Conservation (phyloP, 305 asterid genomes). For the Nicotiana rustica region DNA sequence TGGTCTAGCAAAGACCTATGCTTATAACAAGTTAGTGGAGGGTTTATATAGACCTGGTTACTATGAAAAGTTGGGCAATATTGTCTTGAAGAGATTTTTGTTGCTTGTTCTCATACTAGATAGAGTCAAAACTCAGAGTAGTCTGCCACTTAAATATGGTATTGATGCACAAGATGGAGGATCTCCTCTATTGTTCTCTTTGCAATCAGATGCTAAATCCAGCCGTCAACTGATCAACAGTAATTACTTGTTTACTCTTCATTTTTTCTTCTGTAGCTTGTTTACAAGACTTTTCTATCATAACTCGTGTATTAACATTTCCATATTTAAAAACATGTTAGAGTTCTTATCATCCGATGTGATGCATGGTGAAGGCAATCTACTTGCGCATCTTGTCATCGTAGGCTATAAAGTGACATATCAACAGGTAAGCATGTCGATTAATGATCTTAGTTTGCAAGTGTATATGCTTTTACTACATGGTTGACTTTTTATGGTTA, state of each 20-base stretch:
- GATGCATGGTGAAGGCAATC: conserved; percentile 99
- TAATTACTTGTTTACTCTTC: conserved; percentile 45
- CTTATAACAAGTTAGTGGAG: conserved; percentile 92
- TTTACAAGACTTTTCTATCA: conserved; percentile 36
- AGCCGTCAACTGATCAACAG: conserved; percentile 85
- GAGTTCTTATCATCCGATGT: conserved; percentile 88
- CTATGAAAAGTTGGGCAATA: conserved; percentile 89
- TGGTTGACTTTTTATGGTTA: conserved; percentile 30
- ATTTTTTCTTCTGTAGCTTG: conserved; percentile 40
- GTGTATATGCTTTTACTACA: not conserved
- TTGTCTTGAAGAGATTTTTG: conserved; percentile 88
- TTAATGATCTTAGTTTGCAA: not conserved
- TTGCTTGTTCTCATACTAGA: conserved; percentile 87
- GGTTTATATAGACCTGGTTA: conserved; percentile 99
- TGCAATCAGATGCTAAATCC: conserved; percentile 71
- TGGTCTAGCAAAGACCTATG: conserved; percentile 79
- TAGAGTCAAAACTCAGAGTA: conserved; percentile 78
- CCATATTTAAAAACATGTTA: conserved; percentile 43
- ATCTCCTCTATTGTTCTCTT: conserved; percentile 83
- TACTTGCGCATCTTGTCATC: conserved; percentile 82
- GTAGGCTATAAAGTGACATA: conserved; percentile 85
- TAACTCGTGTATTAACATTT: conserved; percentile 37
- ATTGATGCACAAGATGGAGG: conserved; percentile 99
- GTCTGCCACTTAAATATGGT: conserved; percentile 92
- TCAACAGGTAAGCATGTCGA: conserved; percentile 75